phyloP scores from a whole-genome alignment of 257 asterid genomes.

The Henckelia pumila region DNA sequence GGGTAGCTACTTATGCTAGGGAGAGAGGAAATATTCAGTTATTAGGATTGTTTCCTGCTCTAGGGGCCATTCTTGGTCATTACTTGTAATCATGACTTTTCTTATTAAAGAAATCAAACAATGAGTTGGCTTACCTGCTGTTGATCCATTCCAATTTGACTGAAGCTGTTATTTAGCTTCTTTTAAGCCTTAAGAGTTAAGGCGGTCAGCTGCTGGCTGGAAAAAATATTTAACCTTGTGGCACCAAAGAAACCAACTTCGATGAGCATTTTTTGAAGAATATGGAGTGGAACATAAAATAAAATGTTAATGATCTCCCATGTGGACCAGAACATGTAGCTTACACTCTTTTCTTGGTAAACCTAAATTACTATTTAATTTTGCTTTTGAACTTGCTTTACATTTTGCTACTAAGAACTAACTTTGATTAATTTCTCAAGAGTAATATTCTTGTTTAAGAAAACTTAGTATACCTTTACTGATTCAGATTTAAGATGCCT shows the following conservation, averaged over 20 bases:
- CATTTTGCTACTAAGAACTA: background rate
- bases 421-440: background rate
- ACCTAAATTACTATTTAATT: background rate
- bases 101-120: background rate
- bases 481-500: constrained; percentile 19
- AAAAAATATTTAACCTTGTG: background rate
- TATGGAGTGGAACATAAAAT: background rate
- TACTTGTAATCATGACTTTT: background rate
- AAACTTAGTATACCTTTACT: background rate
- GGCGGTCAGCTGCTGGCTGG: background rate
- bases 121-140: background rate
- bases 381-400: background rate
- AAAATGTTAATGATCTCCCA: background rate
- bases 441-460: background rate
- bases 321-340: background rate
- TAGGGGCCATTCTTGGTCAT: background rate
- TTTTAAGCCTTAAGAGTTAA: background rate
- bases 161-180: too few relatives aligned
- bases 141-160: background rate
- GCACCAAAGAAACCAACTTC: background rate
- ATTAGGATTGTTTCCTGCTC: background rate
- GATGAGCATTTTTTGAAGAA: background rate
- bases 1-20: background rate
- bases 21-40: background rate
- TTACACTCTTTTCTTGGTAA: constrained; percentile 4